Evolutionary conservation across 2,329 filamentous ascomycete genomes (phyloP), one percentile per base, ranked within the genome.

Genomic region (Fusarium piperis): DNA sequence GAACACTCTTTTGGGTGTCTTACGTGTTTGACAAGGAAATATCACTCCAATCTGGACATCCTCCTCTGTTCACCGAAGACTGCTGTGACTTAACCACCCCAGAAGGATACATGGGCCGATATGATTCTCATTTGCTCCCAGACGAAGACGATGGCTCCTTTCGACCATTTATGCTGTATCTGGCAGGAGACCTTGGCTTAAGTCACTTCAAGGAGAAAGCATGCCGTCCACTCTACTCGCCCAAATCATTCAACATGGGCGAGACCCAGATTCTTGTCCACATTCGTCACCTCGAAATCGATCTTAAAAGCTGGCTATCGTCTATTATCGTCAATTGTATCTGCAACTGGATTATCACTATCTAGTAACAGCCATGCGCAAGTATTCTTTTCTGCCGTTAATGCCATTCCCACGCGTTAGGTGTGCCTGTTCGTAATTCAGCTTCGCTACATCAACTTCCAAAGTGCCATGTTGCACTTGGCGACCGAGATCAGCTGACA

Each of bases 281-380:
- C 13, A 73, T 78, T 51, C 72, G 78, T 2, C 67, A 75, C 23
- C 46, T 79, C 2, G 78, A 79, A 18, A 62, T 76, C 16, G 76
- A 79, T 12, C 68, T 79, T 13, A 76, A 79, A 55, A 55, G 57
- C 5, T 78, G 78, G 78, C 63, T 77, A 15, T 41, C 77, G 7
- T 73, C 74, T 0, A 65, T 79, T 1, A 72, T 65, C 1, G 3
- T 26, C 2, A 52, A 6, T 82, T 86, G n/a, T 80, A 87, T 61
- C 73, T 88, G 7, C 83, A 85, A 10, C 76, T 89, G 6, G 86
- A 88, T 58, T 90, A 89, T 68, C 84, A 88, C 67, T 82, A 88
- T 62, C 81, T 88, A 64, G 80, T 88, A 74, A 84, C 84, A 3
- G 84, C 83, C 15, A 88, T 89, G 33, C 88, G 89, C 68, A 81